Evolutionary conservation across 345 rosid genomes (phyloP), one percentile per base, ranked within the genome.

Genomic region (Corymbia maculata): DNA sequence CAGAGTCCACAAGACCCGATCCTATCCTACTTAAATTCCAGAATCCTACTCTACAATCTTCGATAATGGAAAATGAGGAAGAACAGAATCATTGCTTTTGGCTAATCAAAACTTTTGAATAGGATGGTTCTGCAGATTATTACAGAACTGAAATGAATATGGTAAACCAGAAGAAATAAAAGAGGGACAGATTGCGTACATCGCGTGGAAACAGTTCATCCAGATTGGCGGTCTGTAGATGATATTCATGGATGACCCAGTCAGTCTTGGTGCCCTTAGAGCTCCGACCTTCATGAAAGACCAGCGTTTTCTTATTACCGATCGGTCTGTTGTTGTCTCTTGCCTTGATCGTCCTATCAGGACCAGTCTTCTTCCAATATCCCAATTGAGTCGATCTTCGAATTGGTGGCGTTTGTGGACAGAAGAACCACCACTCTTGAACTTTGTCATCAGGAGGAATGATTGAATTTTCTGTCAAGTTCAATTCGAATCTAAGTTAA

Each of bases 391-490:
- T 87, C 68, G 88, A 87, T 55, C 88, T 79, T 16, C 9, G 50
- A 17, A 21, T 47, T 55, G 2, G 52, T 42, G 32, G 86, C 13
- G 30, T 42, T 36, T 87, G 85, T 44, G 1, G 85, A 52, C 2
- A 79, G 88, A 87, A 87, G 68, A 87, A 87, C 88, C 88, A 87
- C 85, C 86, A 87, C 70, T 79, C 44, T 42, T 15, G 85, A 64
- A 14, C 42, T 7, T 64, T 64, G 44, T 87, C 70, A 10, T 87
- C 47, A 47, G 85, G n/a, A n/a, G 55, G 51, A 52, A 87, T 30
- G 59, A 51, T 42, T 4, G 88, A 87, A 44, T 59, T 26, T 12
- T 52, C 88, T 87, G 85, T 85, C 55, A 52, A 85, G 44, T 85
- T 52, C 44, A 36, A 85, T 30, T 15, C 36, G 12, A 24, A 7